A percentile compares a stretch with the other conserved stretches of the same genome.
phyloP scores from a whole-genome alignment of 768 basidiomycete genomes.

The Termitomyces sp. region DNA sequence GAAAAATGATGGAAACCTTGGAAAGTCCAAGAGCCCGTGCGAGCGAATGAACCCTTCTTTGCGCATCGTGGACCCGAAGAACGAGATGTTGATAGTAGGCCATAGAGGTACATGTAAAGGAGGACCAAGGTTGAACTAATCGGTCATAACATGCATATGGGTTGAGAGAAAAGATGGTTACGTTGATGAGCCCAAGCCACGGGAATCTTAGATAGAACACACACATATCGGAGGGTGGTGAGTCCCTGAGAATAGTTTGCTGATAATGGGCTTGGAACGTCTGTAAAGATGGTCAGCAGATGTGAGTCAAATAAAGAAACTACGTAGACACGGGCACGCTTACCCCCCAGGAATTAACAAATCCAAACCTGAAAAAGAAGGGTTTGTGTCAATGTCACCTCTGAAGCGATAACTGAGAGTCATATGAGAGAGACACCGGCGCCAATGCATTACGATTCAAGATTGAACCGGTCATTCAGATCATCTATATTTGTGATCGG shows the following conservation, averaged over 20 bases:
- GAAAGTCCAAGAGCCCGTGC: background rate
- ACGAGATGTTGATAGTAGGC: too few species aligned
- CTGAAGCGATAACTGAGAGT: background rate
- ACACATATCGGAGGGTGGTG: slow-evolving; percentile 6
- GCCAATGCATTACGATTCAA: background rate
- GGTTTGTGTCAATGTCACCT: slow-evolving; percentile 4
- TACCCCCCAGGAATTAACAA: slow-evolving; percentile 75
- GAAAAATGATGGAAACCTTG: background rate
- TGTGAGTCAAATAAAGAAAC: background rate
- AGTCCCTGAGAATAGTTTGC: background rate
- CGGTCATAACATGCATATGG: too few species aligned
- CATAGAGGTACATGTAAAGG: too few species aligned
- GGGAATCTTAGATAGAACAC: background rate
- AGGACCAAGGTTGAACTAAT: background rate
- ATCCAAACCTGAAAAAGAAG: slow-evolving; percentile 47
- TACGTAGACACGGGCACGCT: slow-evolving; percentile 20
- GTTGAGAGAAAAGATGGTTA: background rate
- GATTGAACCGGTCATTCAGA: background rate
- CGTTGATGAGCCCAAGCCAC: background rate
- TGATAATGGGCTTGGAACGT: slow-evolving; percentile 9
- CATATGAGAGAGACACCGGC: background rate
- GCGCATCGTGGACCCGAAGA: background rate
- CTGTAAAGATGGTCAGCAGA: background rate
- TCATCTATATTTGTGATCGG: too few species aligned
- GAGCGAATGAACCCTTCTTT: background rate